Evolutionary conservation across 306 rosid genomes (phyloP).

Genomic region (Argentina anserina): DNA sequence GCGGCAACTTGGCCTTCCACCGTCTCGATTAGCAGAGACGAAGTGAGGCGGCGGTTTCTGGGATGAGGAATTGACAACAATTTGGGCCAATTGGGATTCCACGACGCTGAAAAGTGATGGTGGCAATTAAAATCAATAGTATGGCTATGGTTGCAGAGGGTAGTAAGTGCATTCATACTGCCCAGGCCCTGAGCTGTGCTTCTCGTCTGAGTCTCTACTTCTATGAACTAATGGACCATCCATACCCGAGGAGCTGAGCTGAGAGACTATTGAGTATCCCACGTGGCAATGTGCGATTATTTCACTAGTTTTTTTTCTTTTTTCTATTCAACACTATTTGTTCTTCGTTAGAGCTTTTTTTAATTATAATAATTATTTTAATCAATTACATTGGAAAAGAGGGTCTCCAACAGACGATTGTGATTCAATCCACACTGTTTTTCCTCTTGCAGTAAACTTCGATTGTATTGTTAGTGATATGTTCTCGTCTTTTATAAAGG

Average conservation of each 20-base stretch:
- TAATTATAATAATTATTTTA: no score
- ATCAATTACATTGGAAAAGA: no score
- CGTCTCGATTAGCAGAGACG: slow-evolving; percentile 43
- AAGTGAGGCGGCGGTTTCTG: slow-evolving; percentile 40
- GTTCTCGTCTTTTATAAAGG: no score
- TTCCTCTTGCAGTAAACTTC: no score
- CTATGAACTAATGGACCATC: no score
- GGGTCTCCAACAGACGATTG: no score
- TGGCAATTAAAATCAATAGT: not conserved
- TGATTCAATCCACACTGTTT: no score
- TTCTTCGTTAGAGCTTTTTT: no score
- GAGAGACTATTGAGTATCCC: not conserved
- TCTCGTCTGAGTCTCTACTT: not conserved
- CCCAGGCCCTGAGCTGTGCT: not conserved
- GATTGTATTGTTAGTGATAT: no score
- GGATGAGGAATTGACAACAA: slow-evolving; percentile 12
- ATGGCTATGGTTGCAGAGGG: slow-evolving; percentile 3
- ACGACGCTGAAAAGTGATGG: not conserved
- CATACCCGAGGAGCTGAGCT: not conserved
- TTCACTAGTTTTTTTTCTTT: no score
- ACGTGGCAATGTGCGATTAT: no score
- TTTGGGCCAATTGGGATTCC: slow-evolving; percentile 16
- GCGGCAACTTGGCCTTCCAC: slow-evolving; percentile 42
- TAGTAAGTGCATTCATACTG: slow-evolving; percentile 27
- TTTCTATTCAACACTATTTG: no score